phyloP scores from a whole-genome alignment of 441 rosid genomes.

The Adansonia grandidieri region DNA sequence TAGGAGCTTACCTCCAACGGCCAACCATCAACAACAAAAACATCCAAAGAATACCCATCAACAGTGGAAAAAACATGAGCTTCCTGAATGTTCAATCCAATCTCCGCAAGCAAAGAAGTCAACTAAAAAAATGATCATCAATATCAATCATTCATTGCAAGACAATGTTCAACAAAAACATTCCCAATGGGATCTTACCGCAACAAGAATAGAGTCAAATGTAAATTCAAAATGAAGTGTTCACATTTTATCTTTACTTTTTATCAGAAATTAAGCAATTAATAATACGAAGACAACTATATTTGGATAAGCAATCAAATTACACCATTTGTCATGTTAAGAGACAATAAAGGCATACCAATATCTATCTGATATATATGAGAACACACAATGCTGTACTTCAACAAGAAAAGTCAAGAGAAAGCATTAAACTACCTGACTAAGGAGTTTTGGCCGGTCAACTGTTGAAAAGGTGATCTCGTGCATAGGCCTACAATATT shows the following conservation, averaged over 20 bases:
- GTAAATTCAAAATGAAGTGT: neutral
- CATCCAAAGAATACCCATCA: conserved; percentile 91
- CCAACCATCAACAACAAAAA: conserved; percentile 98
- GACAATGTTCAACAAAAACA: neutral
- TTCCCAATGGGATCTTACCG: neutral
- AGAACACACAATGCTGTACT: conserved; percentile 10
- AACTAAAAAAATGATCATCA: conserved; percentile 52
- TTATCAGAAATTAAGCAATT: neutral
- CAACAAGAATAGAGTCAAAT: neutral
- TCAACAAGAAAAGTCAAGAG: conserved; percentile 11
- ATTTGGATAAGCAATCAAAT: neutral
- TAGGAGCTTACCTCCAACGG: conserved; percentile 63
- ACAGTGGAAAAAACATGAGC: conserved; percentile 92
- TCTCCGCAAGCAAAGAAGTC: conserved; percentile 84
- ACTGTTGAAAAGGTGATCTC: conserved; percentile 94
- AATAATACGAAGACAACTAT: too few relatives aligned
- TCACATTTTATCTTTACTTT: neutral
- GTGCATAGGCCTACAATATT: conserved; percentile 81
- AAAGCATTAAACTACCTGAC: conserved; percentile 64
- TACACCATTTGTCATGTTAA: neutral
- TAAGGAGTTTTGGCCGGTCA: conserved; percentile 91
- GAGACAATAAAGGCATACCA: neutral
- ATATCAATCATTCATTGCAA: conserved; percentile 29
- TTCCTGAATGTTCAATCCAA: conserved; percentile 90
- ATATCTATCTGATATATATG: neutral